Evolutionary conservation across 2,329 filamentous ascomycete genomes (phyloP).

Genomic region (Ophiocordyceps robertsii): DNA sequence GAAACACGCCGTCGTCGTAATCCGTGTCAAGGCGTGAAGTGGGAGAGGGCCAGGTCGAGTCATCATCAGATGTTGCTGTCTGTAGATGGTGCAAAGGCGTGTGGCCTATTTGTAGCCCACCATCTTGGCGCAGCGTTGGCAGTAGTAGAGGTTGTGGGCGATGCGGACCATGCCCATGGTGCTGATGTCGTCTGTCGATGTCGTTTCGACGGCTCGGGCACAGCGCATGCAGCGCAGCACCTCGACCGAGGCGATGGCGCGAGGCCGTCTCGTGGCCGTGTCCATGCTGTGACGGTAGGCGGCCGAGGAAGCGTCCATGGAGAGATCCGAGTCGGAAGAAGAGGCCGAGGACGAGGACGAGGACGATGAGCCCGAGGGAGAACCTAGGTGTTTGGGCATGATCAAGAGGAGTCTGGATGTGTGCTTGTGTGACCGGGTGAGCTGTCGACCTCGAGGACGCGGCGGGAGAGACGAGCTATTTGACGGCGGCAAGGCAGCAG

Average conservation of each 20-base stretch:
- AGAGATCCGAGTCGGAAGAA: constrained; percentile 28
- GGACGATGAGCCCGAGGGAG: constrained; percentile 14
- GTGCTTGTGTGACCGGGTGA: neutral
- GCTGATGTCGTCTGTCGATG: constrained; percentile 43
- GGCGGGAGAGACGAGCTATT: too few relatives aligned
- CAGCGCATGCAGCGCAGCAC: constrained; percentile 51
- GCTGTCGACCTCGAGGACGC: neutral
- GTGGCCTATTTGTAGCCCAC: constrained; percentile 43
- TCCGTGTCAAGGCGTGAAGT: too few relatives aligned
- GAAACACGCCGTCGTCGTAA: too few relatives aligned
- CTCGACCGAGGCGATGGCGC: constrained; percentile 38
- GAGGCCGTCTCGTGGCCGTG: constrained; percentile 17
- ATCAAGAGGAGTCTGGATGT: neutral
- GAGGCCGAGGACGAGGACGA: constrained; percentile 23
- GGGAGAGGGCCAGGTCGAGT: neutral
- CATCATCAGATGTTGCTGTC: too few relatives aligned
- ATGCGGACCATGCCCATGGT: constrained; percentile 51
- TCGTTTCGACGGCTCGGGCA: constrained; percentile 45
- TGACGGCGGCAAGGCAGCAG: too few relatives aligned
- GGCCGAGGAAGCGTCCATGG: constrained; percentile 14
- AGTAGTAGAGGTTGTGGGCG: constrained; percentile 54
- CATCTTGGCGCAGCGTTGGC: constrained; percentile 48
- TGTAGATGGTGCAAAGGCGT: too few relatives aligned
- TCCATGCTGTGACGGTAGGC: constrained; percentile 35
- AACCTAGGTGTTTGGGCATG: constrained; percentile 7